A percentile compares a stretch with the other conserved stretches of the same genome.
Evolutionary conservation across 164 flowering plant species (phyloP).

Genomic region (Vitis vinifera): ASM3070453v1 NC_081815.1:3694001-3694500

Average conservation of each 20-base stretch:
- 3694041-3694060: slow-evolving; percentile 94
- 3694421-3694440: neutral
- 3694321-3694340: slow-evolving; percentile 83
- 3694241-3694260: neutral
- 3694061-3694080: slow-evolving; percentile 85
- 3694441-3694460: neutral
- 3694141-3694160: neutral
- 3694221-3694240: neutral
- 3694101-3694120: slow-evolving; percentile 54
- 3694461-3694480: neutral
- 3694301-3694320: slow-evolving; percentile 73
- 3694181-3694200: neutral
- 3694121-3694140: neutral
- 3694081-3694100: slow-evolving; percentile 68
- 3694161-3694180: neutral
- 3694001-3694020: slow-evolving; percentile 74
- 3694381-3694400: slow-evolving; percentile 75
- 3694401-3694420: slow-evolving; percentile 31
- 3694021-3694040: slow-evolving; percentile 95
- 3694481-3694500: neutral
- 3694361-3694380: slow-evolving; percentile 64
- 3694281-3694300: neutral
- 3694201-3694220: neutral
- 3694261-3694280: no score
- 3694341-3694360: slow-evolving; percentile 72